Percentiles rank a stretch among this genome's conserved stretches.
Evolutionary conservation across 805 yeast genomes (phyloP).

Genomic region (Kluyveromyces dobzhanskii): DNA sequence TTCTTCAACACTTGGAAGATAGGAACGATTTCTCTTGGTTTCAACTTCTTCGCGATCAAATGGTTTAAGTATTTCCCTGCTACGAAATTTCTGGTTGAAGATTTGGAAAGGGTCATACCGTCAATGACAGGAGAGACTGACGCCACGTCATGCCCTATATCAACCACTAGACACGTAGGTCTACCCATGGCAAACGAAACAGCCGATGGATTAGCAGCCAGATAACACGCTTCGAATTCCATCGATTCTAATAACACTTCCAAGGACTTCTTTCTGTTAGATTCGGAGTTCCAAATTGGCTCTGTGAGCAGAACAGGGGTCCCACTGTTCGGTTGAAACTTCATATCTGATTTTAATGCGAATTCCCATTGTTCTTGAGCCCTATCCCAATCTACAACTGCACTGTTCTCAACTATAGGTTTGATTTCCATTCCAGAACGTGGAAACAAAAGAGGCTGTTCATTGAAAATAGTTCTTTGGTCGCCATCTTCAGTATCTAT

Average conservation of each 20-base stretch:
- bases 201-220: conserved; percentile 80
- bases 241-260: conserved; percentile 64
- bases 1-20: conserved; percentile 26
- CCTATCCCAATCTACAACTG: conserved; percentile 79
- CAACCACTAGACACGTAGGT: conserved; percentile 80
- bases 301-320: conserved; percentile 73
- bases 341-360: conserved; percentile 43
- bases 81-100: conserved; percentile 60
- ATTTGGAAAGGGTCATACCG: conserved; percentile 66
- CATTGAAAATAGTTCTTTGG: conserved; percentile 26
- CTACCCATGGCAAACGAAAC: conserved; percentile 83
- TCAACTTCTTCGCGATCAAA: conserved; percentile 22
- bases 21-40: conserved; percentile 29
- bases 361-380: conserved; percentile 66
- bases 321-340: conserved; percentile 34
- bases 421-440: conserved; percentile 43
- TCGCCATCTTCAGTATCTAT: conserved; percentile 14
- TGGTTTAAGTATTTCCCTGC: conserved; percentile 56
- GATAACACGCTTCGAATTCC: conserved; percentile 70
- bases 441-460: conserved; percentile 42
- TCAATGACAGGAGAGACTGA: conserved; percentile 79
- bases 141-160: conserved; percentile 69
- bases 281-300: conserved; percentile 72
- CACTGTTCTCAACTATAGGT: conserved; percentile 51
- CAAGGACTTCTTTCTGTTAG: conserved; percentile 58